Evolutionary conservation across 371 early-diverging fungal genomes (phyloP).

Genomic region (Fennellomyces sp.): DNA sequence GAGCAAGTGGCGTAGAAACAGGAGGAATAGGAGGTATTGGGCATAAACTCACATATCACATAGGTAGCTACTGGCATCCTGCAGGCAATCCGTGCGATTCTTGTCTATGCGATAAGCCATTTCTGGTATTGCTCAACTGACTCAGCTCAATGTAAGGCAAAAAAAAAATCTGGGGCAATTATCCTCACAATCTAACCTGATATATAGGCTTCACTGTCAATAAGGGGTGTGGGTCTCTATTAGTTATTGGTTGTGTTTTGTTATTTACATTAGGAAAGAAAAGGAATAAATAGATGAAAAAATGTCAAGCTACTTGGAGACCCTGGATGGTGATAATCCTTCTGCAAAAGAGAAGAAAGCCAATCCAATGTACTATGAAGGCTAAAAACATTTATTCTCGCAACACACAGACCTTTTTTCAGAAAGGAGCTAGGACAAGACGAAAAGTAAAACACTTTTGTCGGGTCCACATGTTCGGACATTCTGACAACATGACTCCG

Average conservation of each 20-base stretch:
- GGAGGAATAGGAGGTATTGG: background rate
- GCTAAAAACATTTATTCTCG: constrained; percentile 28
- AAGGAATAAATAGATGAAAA: constrained; percentile 2
- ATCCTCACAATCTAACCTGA: too few species aligned
- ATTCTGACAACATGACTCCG: constrained; percentile 4
- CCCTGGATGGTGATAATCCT: constrained; percentile 29
- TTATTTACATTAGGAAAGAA: constrained; percentile 34
- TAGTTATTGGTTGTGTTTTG: constrained; percentile 54
- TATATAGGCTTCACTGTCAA: constrained; percentile 41
- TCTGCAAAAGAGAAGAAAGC: constrained; percentile 3
- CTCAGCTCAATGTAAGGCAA: constrained; percentile 60
- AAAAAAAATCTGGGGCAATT: too few species aligned
- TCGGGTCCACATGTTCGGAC: constrained; percentile 8
- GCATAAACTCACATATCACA: constrained; percentile 15
- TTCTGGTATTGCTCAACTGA: constrained; percentile 64
- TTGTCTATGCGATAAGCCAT: constrained; percentile 69
- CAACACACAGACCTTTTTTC: too few species aligned
- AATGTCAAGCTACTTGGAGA: constrained; percentile 54
- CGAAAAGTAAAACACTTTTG: constrained; percentile 43
- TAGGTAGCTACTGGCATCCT: constrained; percentile 65
- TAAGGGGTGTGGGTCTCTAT: constrained; percentile 45
- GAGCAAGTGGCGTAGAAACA: too few species aligned
- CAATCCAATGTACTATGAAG: constrained; percentile 52
- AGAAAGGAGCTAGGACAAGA: constrained; percentile 32
- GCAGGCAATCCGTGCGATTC: constrained; percentile 67